Percentiles rank a stretch among this genome's conserved stretches.
Conservation (phyloP, 495 filamentous ascomycete species). For the Xylaria scruposa region DNA sequence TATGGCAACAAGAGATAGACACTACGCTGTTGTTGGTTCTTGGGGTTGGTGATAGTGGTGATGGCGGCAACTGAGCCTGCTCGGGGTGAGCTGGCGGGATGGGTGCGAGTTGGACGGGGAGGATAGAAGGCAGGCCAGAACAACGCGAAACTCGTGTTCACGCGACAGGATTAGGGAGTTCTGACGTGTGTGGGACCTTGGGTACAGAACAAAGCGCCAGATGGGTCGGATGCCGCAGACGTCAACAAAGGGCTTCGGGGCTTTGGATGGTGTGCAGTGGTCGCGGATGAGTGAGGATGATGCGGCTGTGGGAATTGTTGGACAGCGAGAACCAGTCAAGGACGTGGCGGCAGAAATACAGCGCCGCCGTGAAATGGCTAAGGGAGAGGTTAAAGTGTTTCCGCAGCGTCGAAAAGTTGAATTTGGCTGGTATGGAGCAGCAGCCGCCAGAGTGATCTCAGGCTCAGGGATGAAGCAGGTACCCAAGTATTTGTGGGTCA, state of each 20-base stretch:
- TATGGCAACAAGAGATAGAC: slow-evolving; percentile 31
- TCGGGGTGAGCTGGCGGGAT: neutral
- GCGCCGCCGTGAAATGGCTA: slow-evolving; percentile 32
- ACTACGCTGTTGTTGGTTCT: slow-evolving; percentile 11
- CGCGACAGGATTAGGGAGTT: slow-evolving; percentile 46
- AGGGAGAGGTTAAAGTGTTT: slow-evolving; percentile 40
- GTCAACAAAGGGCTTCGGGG: slow-evolving; percentile 18
- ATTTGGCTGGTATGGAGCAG: slow-evolving; percentile 28
- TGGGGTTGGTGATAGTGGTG: neutral
- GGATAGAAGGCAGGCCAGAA: slow-evolving; percentile 29
- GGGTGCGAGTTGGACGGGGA: slow-evolving; percentile 24
- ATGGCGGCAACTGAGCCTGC: slow-evolving; percentile 15
- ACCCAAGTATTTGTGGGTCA: slow-evolving; percentile 1
- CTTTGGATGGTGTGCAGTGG: slow-evolving; percentile 23
- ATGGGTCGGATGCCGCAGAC: slow-evolving; percentile 18
- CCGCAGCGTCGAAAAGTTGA: slow-evolving; percentile 38
- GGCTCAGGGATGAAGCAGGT: slow-evolving; percentile 25
- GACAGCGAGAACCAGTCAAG: slow-evolving; percentile 28
- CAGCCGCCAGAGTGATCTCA: slow-evolving; percentile 32
- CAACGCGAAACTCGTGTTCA: slow-evolving; percentile 47
- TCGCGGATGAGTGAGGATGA: slow-evolving; percentile 21
- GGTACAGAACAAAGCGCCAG: slow-evolving; percentile 31
- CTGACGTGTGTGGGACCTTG: slow-evolving; percentile 45
- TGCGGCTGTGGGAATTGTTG: slow-evolving; percentile 20
- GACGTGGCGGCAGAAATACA: slow-evolving; percentile 27